phyloP scores from a whole-genome alignment of 129 eudicot genomes.

The Smallanthus sonchifolius region DNA sequence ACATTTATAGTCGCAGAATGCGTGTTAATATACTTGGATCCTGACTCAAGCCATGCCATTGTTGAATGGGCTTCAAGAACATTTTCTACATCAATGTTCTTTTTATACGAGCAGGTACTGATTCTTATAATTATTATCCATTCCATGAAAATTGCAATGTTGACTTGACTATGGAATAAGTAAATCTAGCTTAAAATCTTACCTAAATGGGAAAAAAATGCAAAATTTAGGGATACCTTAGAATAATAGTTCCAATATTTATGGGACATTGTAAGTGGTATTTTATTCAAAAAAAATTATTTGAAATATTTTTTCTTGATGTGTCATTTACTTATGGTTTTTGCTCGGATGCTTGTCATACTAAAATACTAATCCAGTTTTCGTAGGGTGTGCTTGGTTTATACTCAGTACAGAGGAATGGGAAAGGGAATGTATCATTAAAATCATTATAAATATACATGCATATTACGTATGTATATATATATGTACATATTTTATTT shows the following conservation, averaged over 20 bases:
- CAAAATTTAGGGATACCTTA: background rate
- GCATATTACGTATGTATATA: no score
- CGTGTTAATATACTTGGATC: slow-evolving; percentile 91
- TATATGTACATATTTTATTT: no score
- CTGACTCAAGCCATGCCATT: slow-evolving; percentile 75
- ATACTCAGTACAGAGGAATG: background rate
- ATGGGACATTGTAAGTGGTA: background rate
- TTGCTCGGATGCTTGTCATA: background rate
- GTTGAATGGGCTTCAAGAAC: slow-evolving; percentile 92
- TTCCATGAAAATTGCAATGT: background rate
- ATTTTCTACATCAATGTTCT: slow-evolving; percentile 79
- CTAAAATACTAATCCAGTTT: background rate
- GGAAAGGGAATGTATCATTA: background rate
- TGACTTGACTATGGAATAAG: background rate
- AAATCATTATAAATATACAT: no score
- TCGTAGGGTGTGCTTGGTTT: background rate
- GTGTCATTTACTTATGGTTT: background rate
- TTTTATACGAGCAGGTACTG: slow-evolving; percentile 94
- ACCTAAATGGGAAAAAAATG: background rate
- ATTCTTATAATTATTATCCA: slow-evolving; percentile 4
- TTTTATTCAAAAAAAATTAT: background rate
- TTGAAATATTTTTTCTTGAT: background rate
- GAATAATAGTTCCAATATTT: background rate
- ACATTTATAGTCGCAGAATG: slow-evolving; percentile 99
- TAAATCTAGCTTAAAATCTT: slow-evolving; percentile 2